Base-by-base conservation (phyloP, 495 filamentous ascomycete species). In the Podospora pseudoanserina region DNA sequence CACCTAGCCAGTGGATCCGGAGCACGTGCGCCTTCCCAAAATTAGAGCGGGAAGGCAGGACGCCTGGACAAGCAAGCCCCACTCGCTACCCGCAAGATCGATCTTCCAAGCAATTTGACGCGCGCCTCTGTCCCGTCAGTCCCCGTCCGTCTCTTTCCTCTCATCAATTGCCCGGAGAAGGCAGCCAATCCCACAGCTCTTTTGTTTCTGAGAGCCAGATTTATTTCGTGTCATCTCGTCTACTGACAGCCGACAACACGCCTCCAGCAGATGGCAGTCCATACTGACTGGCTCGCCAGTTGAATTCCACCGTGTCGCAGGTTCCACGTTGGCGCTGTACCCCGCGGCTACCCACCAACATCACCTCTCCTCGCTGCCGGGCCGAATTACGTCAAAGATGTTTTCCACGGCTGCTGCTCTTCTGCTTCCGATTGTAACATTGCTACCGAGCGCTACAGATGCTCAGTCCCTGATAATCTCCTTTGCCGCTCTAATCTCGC, bases 151-250 rank as follows among this genome's bases (percentile, higher is more conserved):
- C 30, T 32, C 30, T 23, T 23, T 32, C 30, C 64, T 6, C 18
- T 54, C 30, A 20, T 65, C 26, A 32, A 32, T 39, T 60, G 63
- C 16, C 30, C 27, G 39, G 39, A 49, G 20, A 13, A 30, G 54
- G 19, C 64, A 68, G 68, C 74, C 74, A 72, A 74, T 74, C 71
- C 68, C 32, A 49, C 34, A 39, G 5, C 62, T 13, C n/a, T 6
- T n/a, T 58, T 26, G 34, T 59, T 63, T 60, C 54, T 19, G 23
- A 19, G 9, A 65, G 54, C 57, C 66, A 64, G 63, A 56, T 64
- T 69, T 68, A 34, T 55, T 65, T 60, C 60, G 72, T 74, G 74
- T 76, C 74, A 76, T 67, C 44, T 26, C 3, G 28, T 44, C 61
- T 49, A 32, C 6, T n/a, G 18, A 63, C 61, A 63, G 30, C 61